Evolutionary conservation across 2,329 filamentous ascomycete species (phyloP), one percentile per base, ranked within the genome.

Genomic region (Diplodia sapinea): DNA sequence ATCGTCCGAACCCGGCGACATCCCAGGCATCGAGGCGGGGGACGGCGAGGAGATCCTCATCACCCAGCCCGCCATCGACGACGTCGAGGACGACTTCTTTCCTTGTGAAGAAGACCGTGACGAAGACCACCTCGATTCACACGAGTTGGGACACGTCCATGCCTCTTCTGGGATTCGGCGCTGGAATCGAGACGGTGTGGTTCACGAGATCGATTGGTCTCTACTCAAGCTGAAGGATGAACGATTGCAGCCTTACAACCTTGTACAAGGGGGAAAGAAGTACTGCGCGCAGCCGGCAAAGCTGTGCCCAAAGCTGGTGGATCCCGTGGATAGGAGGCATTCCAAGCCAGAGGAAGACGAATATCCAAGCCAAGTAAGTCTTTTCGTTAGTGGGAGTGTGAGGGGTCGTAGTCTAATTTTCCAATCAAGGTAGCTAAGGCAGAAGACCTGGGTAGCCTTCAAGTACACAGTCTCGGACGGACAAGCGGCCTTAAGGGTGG

Each of bases 201-300:
- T 92, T 6, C 94, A 97, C 76, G 94, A 98, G 78, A 93, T 98
- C 54, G 94, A 98, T 78, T 98, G 94, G 94, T 93, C 94, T 0
- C 82, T 98, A 2, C 93, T 98, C 72, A 88, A 91, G 71, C 92
- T 98, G 70, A 83, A 90, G 12, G 83, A 89, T 4, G 85, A 89
- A 12, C 88, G 94, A 1, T 81, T 89, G 15, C 67, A 94, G 3
- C 82, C 86, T 0, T 85, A 87, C 68, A 97, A 97, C 72, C 79
- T 87, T 12, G 89, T 97, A 26, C 87, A 87, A 69, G 84, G 81
- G 31, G 83, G 80, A 50, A 76, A 73, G 38, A 78, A 79, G 59
- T 82, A 76, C 68, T 78, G 59, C 31, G n/a, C 47, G 13, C 59
- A 49, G 23, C 59, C 43, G 72, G 33, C 72, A 70, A 6, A 74